Percentiles rank a stretch among this genome's conserved stretches.
Conservation (phyloP, 768 basidiomycete genomes). For the Lactarius hatsudake region DNA sequence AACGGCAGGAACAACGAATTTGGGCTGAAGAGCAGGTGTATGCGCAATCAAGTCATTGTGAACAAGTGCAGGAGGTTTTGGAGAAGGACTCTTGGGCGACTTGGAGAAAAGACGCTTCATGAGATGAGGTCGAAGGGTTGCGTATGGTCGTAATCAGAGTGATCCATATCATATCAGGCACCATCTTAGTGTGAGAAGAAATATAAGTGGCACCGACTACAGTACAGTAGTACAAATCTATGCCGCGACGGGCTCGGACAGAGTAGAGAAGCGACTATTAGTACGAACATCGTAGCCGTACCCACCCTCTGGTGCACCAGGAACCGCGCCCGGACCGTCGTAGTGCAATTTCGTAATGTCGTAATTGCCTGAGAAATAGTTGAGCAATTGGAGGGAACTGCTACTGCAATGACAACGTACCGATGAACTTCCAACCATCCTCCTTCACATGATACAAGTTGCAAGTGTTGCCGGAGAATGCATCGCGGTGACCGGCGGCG, state of each 20-base stretch:
- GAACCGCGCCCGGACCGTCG: conserved; percentile 72
- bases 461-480: conserved; percentile 92
- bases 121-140: neutral
- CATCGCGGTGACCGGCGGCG: conserved; percentile 95
- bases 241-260: conserved; percentile 38
- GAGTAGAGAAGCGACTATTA: conserved; percentile 52
- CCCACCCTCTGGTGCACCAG: conserved; percentile 59
- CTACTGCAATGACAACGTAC: conserved; percentile 42
- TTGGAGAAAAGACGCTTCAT: conserved; percentile 28
- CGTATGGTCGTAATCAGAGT: neutral
- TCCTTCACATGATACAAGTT: conserved; percentile 96
- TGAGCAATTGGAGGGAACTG: conserved; percentile 15
- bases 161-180: conserved; percentile 21
- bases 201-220: neutral
- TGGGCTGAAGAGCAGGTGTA: conserved; percentile 50
- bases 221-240: conserved; percentile 23
- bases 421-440: conserved; percentile 94
- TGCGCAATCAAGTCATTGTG: conserved; percentile 24
- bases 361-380: conserved; percentile 68
- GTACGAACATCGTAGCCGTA: conserved; percentile 81
- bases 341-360: conserved; percentile 90
- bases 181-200: neutral
- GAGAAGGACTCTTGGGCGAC: conserved; percentile 19
- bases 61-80: conserved; percentile 2
- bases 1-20: conserved; percentile 59